Evolutionary conservation across 352 stramenopile genomes (phyloP), one percentile per base, ranked within the genome.

Genomic region (Chrysophaeum taylorii): DNA sequence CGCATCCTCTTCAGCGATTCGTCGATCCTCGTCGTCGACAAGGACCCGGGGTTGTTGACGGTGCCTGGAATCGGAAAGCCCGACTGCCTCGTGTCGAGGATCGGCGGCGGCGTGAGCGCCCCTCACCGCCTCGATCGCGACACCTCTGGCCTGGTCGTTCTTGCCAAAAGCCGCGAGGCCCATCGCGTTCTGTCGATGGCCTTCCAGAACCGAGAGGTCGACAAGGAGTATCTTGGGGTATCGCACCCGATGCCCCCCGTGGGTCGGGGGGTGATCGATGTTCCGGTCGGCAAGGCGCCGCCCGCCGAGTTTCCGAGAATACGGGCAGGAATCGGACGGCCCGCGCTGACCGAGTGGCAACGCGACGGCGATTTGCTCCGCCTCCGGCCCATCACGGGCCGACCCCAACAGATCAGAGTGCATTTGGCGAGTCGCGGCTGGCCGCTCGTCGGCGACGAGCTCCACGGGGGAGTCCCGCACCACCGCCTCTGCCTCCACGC

Each of bases 381-480:
- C 52, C 82, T 93, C 37, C 83, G 76, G 57, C 85, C 87, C 0
- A 64, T 89, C 39, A 92, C 85, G 0, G 85, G 85, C 43, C 85
- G 93, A 76, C 94, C 89, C n/a, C 92, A 97, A 81, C 92, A 97
- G 79, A 79, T 97, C 33, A 90, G 93, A 78, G 87, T 96, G 54
- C 92, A 97, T 75, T 89, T 94, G 83, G 81, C 89, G 36, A 80
- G 89, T 25, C 75, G 95, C 53, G 90, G 89, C 14, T 88, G 96
- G 73, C 87, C 91, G 15, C 96, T 97, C 70, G 79, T 96, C 0
- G 92, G 90, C 18, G 92, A 97, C 76, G 84, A 80, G 37, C 76
- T 94, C 2, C 96, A 97, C 62, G 80, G 81, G 38, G 82, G 76
- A 0, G 73, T 80, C 21, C 41, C 74, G 0, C 81, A 85, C 57